These are phyloP conservation scores for Amyloporia xantha DNA, from an alignment of 768 basidiomycete genomes.

Conservation along the genomic window DNA sequence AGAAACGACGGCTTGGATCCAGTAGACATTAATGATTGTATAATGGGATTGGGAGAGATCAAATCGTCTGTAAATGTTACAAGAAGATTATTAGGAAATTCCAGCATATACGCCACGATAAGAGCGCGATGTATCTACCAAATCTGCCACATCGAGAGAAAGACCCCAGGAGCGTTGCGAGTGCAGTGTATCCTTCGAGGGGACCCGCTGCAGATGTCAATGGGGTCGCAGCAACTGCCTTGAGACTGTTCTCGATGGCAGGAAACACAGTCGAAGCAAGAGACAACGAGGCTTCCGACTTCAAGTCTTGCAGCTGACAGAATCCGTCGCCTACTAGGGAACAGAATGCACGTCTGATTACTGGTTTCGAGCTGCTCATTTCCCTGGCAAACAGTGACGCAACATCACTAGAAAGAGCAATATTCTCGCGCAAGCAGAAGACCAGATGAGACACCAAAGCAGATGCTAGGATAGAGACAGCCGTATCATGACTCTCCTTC, in stretches of 20 bases:
- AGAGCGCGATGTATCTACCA: constrained; percentile 35
- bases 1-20: constrained; percentile 78
- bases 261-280: constrained; percentile 53
- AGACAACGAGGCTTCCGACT: constrained; percentile 34
- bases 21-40: constrained; percentile 41
- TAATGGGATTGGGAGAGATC: constrained; percentile 39
- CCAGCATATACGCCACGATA: not conserved
- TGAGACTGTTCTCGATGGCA: constrained; percentile 65
- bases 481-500: constrained; percentile 78
- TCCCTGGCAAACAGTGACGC: constrained; percentile 57
- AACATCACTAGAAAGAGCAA: constrained; percentile 37
- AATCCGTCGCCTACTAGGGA: constrained; percentile 55
- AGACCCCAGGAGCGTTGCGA: constrained; percentile 62
- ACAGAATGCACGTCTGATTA: constrained; percentile 55
- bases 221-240: constrained; percentile 55
- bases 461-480: constrained; percentile 45
- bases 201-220: constrained; percentile 55
- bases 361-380: constrained; percentile 60
- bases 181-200: constrained; percentile 80
- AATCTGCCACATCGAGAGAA: constrained; percentile 43
- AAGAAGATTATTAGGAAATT: constrained; percentile 8
- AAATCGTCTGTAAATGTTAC: constrained; percentile 34
- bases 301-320: constrained; percentile 37
- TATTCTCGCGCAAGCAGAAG: constrained; percentile 39
- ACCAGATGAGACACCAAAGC: constrained; percentile 56